phyloP scores from a whole-genome alignment of 768 basidiomycete genomes.

The Pisolithus marmoratus region DNA sequence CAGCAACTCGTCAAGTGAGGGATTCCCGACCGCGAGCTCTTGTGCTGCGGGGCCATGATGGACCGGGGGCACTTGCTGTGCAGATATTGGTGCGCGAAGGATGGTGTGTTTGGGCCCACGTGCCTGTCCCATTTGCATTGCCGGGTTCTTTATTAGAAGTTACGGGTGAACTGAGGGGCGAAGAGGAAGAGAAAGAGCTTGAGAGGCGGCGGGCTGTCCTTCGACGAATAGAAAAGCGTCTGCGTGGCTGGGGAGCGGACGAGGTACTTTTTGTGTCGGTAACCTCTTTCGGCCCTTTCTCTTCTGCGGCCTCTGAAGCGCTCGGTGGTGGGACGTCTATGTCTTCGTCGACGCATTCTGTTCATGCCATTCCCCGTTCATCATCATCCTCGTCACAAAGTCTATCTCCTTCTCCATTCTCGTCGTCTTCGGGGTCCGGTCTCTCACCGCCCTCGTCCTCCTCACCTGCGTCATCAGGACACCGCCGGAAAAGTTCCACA shows the following conservation, averaged over 20 bases:
- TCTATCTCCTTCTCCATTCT: slow-evolving; percentile 29
- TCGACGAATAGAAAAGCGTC: slow-evolving; percentile 43
- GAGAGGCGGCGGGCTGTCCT: slow-evolving; percentile 39
- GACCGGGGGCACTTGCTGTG: slow-evolving; percentile 67
- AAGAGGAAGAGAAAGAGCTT: slow-evolving; percentile 30
- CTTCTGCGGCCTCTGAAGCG: background rate
- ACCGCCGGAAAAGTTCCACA: slow-evolving; percentile 19
- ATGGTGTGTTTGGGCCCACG: slow-evolving; percentile 73
- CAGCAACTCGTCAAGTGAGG: background rate
- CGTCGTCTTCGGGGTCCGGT: slow-evolving; percentile 13
- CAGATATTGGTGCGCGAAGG: slow-evolving; percentile 70
- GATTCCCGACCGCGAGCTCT: slow-evolving; percentile 39
- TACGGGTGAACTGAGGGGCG: slow-evolving; percentile 27
- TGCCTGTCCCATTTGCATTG: slow-evolving; percentile 33
- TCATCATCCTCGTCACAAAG: slow-evolving; percentile 26
- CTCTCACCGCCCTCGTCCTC: slow-evolving; percentile 14
- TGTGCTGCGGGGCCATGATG: slow-evolving; percentile 70
- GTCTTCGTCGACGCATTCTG: slow-evolving; percentile 18
- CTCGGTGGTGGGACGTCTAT: no score
- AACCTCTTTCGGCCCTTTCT: slow-evolving; percentile 6
- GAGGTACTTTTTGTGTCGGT: slow-evolving; percentile 62
- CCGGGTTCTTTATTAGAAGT: slow-evolving; percentile 31
- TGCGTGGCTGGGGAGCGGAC: slow-evolving; percentile 67
- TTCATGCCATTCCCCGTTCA: slow-evolving; percentile 16
- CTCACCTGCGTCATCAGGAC: slow-evolving; percentile 17